A percentile compares a stretch with the other conserved stretches of the same genome.
Conservation (phyloP, 139 green algal species). For the Mychonastes homosphaera region DNA sequence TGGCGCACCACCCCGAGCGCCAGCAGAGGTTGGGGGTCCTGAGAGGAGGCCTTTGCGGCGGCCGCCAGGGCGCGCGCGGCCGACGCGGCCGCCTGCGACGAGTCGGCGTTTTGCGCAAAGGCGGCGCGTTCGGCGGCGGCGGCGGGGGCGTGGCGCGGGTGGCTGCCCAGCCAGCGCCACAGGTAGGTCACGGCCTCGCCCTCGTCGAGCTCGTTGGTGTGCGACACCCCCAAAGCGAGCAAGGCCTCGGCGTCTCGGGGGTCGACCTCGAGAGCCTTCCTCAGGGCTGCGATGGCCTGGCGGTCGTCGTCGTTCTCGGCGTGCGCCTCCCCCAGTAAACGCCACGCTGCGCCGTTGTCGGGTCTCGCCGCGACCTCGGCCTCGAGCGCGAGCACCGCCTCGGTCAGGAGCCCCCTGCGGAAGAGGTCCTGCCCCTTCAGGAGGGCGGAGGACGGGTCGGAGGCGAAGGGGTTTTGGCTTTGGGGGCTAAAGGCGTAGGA, state of each 20-base stretch:
- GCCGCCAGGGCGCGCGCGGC: constrained; percentile 13
- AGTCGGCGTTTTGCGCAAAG: neutral
- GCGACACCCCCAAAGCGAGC: constrained; percentile 82
- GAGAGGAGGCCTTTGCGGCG: constrained; percentile 21
- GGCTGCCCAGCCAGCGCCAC: constrained; percentile 54
- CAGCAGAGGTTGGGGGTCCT: constrained; percentile 72
- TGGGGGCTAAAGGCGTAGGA: no score
- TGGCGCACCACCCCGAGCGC: constrained; percentile 90
- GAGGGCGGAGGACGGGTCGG: neutral
- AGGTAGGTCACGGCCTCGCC: constrained; percentile 54
- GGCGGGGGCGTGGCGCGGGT: constrained; percentile 38
- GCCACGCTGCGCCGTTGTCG: constrained; percentile 77
- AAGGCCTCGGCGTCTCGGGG: constrained; percentile 78
- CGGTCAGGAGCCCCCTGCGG: constrained; percentile 65
- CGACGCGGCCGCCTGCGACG: neutral
- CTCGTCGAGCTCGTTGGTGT: constrained; percentile 96
- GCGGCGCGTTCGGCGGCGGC: constrained; percentile 18
- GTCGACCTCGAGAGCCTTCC: constrained; percentile 56
- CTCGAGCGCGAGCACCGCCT: constrained; percentile 91
- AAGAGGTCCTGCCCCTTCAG: neutral
- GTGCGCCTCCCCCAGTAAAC: constrained; percentile 87
- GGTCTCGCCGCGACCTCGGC: constrained; percentile 68
- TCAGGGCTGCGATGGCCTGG: constrained; percentile 83
- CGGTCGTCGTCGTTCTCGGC: constrained; percentile 98
- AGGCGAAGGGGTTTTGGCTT: no score